phyloP scores from a whole-genome alignment of 306 rosid species.

The Quercus variabilis region DNA sequence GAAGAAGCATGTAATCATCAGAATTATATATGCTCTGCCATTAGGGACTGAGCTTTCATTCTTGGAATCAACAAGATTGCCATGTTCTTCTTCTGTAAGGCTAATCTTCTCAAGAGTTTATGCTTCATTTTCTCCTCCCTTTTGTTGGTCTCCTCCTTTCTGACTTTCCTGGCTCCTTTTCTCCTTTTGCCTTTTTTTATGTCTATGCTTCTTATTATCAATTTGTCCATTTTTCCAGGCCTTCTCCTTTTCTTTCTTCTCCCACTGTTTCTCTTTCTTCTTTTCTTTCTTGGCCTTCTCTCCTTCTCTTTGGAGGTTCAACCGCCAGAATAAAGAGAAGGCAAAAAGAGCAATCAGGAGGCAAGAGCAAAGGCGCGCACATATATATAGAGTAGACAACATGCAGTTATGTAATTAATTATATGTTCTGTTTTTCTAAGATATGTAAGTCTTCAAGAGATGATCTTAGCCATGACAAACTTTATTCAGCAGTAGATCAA shows the following conservation, averaged over 20 bases:
- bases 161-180: conserved; percentile 6
- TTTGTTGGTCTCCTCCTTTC: conserved; percentile 9
- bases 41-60: conserved; percentile 10
- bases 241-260: conserved; percentile 25
- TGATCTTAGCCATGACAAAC: neutral
- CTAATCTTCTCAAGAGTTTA: conserved; percentile 23
- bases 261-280: conserved; percentile 23
- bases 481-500: neutral
- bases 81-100: conserved; percentile 30
- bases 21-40: conserved; percentile 5
- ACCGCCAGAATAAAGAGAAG: neutral
- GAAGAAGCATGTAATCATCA: conserved; percentile 33
- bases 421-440: neutral
- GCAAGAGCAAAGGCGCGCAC: neutral
- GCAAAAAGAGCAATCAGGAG: neutral
- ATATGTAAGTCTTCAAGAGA: neutral
- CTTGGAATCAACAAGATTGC: conserved; percentile 24
- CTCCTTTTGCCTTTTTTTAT: conserved; percentile 16
- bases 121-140: conserved; percentile 10
- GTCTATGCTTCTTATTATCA: conserved; percentile 2
- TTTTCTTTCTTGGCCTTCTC: conserved; percentile 27
- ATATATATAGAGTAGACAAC: neutral
- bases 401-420: neutral
- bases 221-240: conserved; percentile 12
- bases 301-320: conserved; percentile 15